These are phyloP conservation scores for Ceratocystis lukuohia DNA, from an alignment of 2,329 filamentous ascomycete species.

Conservation along the genomic window DNA sequence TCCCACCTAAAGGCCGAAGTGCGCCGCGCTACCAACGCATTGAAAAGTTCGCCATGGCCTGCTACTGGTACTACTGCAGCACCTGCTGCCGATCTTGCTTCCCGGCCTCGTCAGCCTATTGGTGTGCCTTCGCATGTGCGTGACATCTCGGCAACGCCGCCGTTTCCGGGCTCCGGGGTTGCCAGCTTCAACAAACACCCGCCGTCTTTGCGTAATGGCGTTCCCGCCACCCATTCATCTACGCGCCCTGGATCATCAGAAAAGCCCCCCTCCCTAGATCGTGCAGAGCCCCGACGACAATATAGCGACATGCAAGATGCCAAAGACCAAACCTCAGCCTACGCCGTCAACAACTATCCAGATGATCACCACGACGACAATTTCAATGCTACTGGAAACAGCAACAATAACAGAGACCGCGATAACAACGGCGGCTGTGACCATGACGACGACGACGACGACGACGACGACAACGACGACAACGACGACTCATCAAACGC, in stretches of 20 bases:
- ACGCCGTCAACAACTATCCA: not conserved
- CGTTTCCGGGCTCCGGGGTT: not conserved
- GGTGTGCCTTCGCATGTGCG: slow-evolving; percentile 22
- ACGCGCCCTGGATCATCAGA: not conserved
- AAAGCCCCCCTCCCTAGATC: not conserved
- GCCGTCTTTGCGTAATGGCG: not conserved
- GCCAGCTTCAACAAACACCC: not conserved
- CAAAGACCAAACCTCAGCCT: not conserved
- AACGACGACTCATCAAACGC: slow-evolving; percentile 33
- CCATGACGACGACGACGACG: slow-evolving; percentile 2
- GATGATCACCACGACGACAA: not conserved
- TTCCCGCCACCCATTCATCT: not conserved
- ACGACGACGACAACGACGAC: slow-evolving; percentile 32
- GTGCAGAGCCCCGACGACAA: not conserved
- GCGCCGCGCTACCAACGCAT: slow-evolving; percentile 53
- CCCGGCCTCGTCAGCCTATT: slow-evolving; percentile 28
- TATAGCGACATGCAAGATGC: not conserved
- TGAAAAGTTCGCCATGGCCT: slow-evolving; percentile 38
- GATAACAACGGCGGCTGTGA: not conserved
- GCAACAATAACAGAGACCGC: not conserved
- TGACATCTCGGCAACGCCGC: slow-evolving; percentile 7
- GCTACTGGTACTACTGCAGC: slow-evolving; percentile 47
- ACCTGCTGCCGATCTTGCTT: slow-evolving; percentile 28
- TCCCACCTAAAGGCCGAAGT: slow-evolving; percentile 85
- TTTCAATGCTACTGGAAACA: not conserved